A percentile compares a stretch with the other conserved stretches of the same genome.
These are phyloP conservation scores for Mycena pura DNA, from an alignment of 768 basidiomycete genomes.

Conservation along the genomic window DNA sequence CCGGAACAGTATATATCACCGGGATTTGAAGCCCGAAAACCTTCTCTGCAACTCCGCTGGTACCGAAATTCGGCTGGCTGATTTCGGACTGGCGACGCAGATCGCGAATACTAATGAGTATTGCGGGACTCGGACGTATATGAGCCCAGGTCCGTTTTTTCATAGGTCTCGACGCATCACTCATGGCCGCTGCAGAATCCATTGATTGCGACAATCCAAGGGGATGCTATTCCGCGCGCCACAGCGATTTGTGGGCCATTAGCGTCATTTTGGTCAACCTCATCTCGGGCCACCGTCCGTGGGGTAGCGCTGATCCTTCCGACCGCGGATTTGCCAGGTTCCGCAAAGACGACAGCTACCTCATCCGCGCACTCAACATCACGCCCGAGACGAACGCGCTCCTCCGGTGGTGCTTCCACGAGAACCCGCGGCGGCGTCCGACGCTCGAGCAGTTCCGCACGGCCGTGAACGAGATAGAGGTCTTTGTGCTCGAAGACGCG, in stretches of 20 bases:
- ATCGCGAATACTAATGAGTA: background rate
- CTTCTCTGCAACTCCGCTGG: slow-evolving; percentile 63
- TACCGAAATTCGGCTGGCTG: slow-evolving; percentile 50
- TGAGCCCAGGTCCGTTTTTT: slow-evolving; percentile 12
- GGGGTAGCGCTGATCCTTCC: background rate
- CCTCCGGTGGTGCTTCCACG: slow-evolving; percentile 15
- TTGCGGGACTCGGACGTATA: slow-evolving; percentile 9
- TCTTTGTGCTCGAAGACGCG: background rate
- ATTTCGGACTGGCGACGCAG: slow-evolving; percentile 58
- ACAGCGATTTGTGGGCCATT: slow-evolving; percentile 4
- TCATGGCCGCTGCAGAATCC: background rate
- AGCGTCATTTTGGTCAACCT: slow-evolving; percentile 4
- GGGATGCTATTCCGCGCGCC: slow-evolving; percentile 3
- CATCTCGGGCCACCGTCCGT: slow-evolving; percentile 4
- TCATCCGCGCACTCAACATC: slow-evolving; percentile 5
- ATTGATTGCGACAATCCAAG: background rate
- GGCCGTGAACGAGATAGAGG: slow-evolving; percentile 7
- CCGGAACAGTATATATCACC: slow-evolving; percentile 56
- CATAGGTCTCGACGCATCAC: background rate
- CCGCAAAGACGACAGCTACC: slow-evolving; percentile 2
- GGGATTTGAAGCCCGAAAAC: slow-evolving; percentile 68
- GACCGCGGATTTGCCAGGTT: slow-evolving; percentile 8
- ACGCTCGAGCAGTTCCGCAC: slow-evolving; percentile 11
- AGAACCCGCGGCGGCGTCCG: slow-evolving; percentile 16
- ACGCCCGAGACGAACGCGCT: slow-evolving; percentile 4